Conservation (phyloP, 2,329 filamentous ascomycete genomes). For the Phyllosticta ampelicida region DNA sequence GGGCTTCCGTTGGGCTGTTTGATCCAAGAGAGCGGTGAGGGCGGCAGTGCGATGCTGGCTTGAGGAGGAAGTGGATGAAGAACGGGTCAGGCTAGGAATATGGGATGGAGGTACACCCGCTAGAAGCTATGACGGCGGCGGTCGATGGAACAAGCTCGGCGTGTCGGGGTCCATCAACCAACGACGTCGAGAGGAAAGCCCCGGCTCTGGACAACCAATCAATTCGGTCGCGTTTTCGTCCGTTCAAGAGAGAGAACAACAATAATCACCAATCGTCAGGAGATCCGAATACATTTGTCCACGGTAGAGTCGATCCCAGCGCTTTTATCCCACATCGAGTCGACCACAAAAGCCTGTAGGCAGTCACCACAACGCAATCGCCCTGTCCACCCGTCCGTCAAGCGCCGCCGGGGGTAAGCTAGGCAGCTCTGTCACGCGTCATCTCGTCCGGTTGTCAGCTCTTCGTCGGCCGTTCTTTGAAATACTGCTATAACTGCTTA, state of each 20-base stretch:
- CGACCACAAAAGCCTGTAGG: background rate
- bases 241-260: background rate
- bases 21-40: background rate
- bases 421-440: background rate
- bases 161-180: conserved; percentile 3
- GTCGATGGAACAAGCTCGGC: conserved; percentile 6
- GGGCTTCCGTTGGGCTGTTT: background rate
- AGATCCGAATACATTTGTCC: too few relatives aligned
- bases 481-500: too few relatives aligned
- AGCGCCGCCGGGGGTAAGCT: conserved; percentile 3
- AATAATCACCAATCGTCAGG: background rate
- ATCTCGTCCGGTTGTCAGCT: background rate
- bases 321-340: background rate
- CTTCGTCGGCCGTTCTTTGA: background rate
- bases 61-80: background rate
- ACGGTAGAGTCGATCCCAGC: background rate
- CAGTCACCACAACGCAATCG: conserved; percentile 6
- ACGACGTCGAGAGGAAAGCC: background rate
- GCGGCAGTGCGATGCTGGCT: background rate
- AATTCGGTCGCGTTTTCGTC: background rate
- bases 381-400: background rate
- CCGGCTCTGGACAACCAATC: conserved; percentile 2
- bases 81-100: background rate
- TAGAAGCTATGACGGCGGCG: conserved; percentile 9
- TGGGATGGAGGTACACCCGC: conserved; percentile 2